A percentile compares a stretch with the other conserved stretches of the same genome.
Conservation (phyloP, 1,284 basidiomycete species). For the Microbotryomycetes sp. region DNA sequence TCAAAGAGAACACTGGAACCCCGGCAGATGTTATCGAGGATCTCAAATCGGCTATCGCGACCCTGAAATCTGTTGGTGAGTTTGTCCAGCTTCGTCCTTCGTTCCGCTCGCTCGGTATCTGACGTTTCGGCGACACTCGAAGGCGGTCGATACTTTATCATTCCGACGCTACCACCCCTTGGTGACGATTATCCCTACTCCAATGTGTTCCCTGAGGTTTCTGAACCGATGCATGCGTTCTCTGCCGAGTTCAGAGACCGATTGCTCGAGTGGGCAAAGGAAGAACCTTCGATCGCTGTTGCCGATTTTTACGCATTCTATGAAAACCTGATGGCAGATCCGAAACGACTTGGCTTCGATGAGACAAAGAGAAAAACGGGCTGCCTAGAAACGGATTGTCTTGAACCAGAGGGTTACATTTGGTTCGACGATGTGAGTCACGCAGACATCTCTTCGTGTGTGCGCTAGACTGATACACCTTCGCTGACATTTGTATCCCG, state of each 20-base stretch:
- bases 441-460: no score
- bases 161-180: constrained; percentile 17
- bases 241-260: constrained; percentile 12
- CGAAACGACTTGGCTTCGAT: constrained; percentile 7
- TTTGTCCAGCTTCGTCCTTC: no score
- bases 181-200: constrained; percentile 17
- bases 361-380: constrained; percentile 5
- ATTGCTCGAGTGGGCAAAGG: constrained; percentile 10
- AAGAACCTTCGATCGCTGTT: constrained; percentile 5
- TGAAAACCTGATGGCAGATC: constrained; percentile 3
- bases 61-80: constrained; percentile 12
- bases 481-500: no score
- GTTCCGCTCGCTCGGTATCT: no score
- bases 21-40: constrained; percentile 5
- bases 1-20: constrained; percentile 1
- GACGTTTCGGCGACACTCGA: no score
- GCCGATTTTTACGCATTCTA: constrained; percentile 16
- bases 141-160: constrained; percentile 14
- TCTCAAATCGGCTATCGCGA: constrained; percentile 2
- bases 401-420: constrained; percentile 8
- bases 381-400: constrained; percentile 8
- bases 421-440: constrained; percentile 2
- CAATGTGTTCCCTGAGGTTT: constrained; percentile 13
- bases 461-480: no score
- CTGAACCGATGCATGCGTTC: constrained; percentile 7